phyloP scores from a whole-genome alignment of 345 rosid genomes.

The Viola odorata region DNA sequence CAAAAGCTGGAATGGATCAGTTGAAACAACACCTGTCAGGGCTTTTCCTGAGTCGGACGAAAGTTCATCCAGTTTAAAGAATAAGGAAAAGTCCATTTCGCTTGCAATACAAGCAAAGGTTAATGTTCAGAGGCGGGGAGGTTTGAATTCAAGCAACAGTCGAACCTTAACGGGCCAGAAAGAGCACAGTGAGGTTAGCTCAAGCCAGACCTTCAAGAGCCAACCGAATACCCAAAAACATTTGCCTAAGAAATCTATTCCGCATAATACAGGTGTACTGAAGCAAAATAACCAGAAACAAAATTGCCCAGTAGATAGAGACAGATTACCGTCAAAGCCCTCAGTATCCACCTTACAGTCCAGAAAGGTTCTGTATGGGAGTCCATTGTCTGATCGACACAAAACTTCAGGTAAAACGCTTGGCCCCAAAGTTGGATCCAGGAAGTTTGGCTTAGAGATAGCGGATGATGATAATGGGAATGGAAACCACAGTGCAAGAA shows the following conservation, averaged over 20 bases:
- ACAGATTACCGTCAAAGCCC: conserved; percentile 41
- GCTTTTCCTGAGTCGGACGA: conserved; percentile 37
- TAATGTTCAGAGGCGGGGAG: conserved; percentile 72
- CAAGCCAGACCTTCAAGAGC: conserved; percentile 49
- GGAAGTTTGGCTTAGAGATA: conserved; percentile 45
- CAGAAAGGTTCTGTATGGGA: conserved; percentile 36
- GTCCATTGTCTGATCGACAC: conserved; percentile 26
- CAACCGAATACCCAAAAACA: conserved; percentile 47
- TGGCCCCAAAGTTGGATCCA: conserved; percentile 44
- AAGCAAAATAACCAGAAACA: conserved; percentile 92
- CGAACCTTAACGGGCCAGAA: conserved; percentile 35
- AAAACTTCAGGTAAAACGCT: conserved; percentile 32
- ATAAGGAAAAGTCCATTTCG: conserved; percentile 62
- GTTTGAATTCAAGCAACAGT: conserved; percentile 34
- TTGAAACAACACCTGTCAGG: conserved; percentile 26
- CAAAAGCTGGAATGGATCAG: conserved; percentile 66
- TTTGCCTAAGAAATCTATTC: conserved; percentile 42
- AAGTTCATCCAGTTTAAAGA: conserved; percentile 40
- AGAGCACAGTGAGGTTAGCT: conserved; percentile 47
- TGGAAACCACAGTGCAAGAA: conserved; percentile 26
- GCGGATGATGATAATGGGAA: conserved; percentile 36
- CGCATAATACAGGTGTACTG: conserved; percentile 47
- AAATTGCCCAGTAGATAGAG: conserved; percentile 45
- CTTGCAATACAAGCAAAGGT: conserved; percentile 90
- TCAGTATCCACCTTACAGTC: conserved; percentile 28